These are phyloP conservation scores for Dendrostoma leiphaemia DNA, from an alignment of 2,329 filamentous ascomycete species.

Conservation along the genomic window DNA sequence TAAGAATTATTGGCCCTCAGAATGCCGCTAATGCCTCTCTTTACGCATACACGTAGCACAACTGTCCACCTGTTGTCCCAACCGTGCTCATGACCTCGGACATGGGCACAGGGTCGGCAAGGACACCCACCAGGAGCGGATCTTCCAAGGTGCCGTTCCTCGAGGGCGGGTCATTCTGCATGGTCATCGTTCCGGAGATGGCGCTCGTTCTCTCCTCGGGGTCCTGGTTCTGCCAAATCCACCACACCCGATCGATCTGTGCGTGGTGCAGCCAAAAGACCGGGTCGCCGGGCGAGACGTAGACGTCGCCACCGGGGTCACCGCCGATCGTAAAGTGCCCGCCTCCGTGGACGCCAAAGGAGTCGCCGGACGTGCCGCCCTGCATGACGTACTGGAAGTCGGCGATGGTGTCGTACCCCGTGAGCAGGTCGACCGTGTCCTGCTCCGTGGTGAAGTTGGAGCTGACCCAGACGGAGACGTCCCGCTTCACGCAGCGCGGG, in stretches of 20 bases:
- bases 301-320: constrained; percentile 2
- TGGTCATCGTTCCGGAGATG: background rate
- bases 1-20: too few relatives aligned
- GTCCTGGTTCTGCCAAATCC: constrained; percentile 20
- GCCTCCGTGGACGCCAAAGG: constrained; percentile 11
- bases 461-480: constrained; percentile 10
- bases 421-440: too few relatives aligned
- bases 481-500: constrained; percentile 12
- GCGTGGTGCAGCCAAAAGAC: constrained; percentile 33
- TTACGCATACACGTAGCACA: too few relatives aligned
- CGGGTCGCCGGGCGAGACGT: constrained; percentile 25
- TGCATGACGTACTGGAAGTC: constrained; percentile 15
- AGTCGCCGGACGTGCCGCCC: background rate
- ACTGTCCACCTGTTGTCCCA: too few relatives aligned
- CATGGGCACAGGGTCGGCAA: too few relatives aligned
- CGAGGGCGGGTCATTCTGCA: background rate
- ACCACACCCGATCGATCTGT: constrained; percentile 26
- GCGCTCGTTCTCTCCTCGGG: background rate
- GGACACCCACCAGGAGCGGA: background rate
- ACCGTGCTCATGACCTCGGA: too few relatives aligned
- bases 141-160: background rate
- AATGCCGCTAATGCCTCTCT: too few relatives aligned
- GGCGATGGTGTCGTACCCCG: constrained; percentile 13
- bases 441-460: background rate
- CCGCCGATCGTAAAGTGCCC: constrained; percentile 8